Evolutionary conservation across 768 basidiomycete species (phyloP).

Genomic region (Scleroderma citrinum): DNA sequence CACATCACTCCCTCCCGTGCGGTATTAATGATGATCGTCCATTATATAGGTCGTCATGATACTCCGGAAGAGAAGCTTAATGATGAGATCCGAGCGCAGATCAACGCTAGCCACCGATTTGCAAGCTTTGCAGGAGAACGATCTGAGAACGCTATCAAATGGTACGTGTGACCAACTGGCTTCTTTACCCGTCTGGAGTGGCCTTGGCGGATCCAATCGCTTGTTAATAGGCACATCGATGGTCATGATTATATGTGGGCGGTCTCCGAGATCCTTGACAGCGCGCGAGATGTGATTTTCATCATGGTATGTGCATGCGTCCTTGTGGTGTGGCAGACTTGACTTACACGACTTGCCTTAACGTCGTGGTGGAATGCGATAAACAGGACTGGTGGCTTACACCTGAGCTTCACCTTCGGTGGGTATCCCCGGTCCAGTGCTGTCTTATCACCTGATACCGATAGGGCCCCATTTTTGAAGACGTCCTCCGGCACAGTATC

Average conservation of each 20-base stretch:
- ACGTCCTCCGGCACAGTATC: slow-evolving; percentile 79
- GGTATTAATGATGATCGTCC: not conserved
- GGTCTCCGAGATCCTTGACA: slow-evolving; percentile 81
- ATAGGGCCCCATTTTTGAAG: slow-evolving; percentile 6
- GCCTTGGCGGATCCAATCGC: not conserved
- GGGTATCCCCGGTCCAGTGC: not conserved
- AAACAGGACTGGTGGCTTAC: slow-evolving; percentile 88
- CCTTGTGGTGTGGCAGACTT: no score
- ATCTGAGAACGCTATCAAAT: slow-evolving; percentile 71
- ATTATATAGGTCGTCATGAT: slow-evolving; percentile 57
- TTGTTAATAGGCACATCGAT: slow-evolving; percentile 65
- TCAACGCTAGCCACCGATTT: slow-evolving; percentile 78
- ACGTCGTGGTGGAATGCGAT: not conserved
- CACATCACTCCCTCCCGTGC: not conserved
- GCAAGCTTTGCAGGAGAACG: slow-evolving; percentile 76
- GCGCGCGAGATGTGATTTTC: slow-evolving; percentile 78
- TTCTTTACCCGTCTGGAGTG: not conserved
- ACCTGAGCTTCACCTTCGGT: slow-evolving; percentile 88
- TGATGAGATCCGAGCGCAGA: slow-evolving; percentile 69
- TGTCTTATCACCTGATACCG: slow-evolving; percentile 3
- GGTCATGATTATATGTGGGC: slow-evolving; percentile 99
- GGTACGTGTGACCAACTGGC: slow-evolving; percentile 37
- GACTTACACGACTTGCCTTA: no score
- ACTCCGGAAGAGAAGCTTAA: slow-evolving; percentile 62
- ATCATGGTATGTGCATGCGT: slow-evolving; percentile 52